phyloP scores from a whole-genome alignment of 2,329 filamentous ascomycete species.

The Aureobasidium sp. region DNA sequence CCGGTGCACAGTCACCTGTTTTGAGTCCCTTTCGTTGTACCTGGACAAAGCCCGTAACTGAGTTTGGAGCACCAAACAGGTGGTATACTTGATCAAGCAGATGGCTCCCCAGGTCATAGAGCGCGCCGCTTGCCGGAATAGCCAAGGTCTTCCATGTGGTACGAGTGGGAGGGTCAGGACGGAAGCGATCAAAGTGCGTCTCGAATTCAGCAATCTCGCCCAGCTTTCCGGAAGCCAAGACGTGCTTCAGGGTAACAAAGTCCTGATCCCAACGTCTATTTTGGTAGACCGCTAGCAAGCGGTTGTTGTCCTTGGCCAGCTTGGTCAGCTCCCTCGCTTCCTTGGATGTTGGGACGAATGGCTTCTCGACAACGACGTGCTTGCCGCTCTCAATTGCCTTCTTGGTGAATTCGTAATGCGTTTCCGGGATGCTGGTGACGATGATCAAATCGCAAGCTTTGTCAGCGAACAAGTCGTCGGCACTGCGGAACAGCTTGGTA shows the following conservation, averaged over 20 bases:
- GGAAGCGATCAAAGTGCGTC: slow-evolving; percentile 71
- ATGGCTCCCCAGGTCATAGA: slow-evolving; percentile 70
- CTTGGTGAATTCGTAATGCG: slow-evolving; percentile 58
- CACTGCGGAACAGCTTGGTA: slow-evolving; percentile 54
- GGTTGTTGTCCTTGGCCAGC: slow-evolving; percentile 30
- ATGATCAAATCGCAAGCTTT: slow-evolving; percentile 58
- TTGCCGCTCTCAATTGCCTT: slow-evolving; percentile 60
- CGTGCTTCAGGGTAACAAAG: slow-evolving; percentile 59
- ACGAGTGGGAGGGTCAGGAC: slow-evolving; percentile 42
- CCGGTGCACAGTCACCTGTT: slow-evolving; percentile 38
- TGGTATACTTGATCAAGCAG: slow-evolving; percentile 65
- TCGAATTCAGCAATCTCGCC: slow-evolving; percentile 70
- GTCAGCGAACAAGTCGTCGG: slow-evolving; percentile 57
- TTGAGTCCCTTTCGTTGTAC: slow-evolving; percentile 52
- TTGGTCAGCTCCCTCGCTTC: slow-evolving; percentile 55
- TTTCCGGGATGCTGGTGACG: slow-evolving; percentile 61
- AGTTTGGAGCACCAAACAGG: slow-evolving; percentile 59
- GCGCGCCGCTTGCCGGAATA: slow-evolving; percentile 55
- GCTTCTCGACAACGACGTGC: slow-evolving; percentile 75
- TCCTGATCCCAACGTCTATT: slow-evolving; percentile 70
- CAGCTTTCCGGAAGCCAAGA: slow-evolving; percentile 51
- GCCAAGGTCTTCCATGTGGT: slow-evolving; percentile 58
- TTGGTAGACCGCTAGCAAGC: slow-evolving; percentile 40
- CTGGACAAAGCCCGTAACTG: slow-evolving; percentile 59
- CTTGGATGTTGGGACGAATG: slow-evolving; percentile 62